phyloP scores from a whole-genome alignment of 148 eudicot genomes.

The Camellia granthamiana region DNA sequence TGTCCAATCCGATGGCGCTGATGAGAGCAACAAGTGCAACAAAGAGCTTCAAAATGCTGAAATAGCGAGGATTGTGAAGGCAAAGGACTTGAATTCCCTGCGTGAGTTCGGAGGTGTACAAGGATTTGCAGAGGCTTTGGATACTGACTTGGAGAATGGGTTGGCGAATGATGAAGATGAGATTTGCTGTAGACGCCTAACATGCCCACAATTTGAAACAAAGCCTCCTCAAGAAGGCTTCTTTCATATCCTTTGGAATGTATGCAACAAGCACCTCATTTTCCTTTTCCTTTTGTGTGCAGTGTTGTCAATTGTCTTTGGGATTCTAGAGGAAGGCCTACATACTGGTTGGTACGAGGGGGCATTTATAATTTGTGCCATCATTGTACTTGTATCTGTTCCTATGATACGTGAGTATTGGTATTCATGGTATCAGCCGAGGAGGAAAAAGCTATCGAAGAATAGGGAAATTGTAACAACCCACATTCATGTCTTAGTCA shows the following conservation, averaged over 20 bases:
- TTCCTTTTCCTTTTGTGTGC: neutral
- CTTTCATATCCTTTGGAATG: neutral
- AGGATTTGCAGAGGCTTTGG: constrained; percentile 23
- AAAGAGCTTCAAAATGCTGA: constrained; percentile 4
- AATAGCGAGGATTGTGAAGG: constrained; percentile 22
- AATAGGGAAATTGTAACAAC: too few relatives aligned
- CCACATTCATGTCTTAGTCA: too few relatives aligned
- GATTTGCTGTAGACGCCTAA: neutral
- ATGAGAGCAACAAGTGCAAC: neutral
- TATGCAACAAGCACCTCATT: constrained; percentile 5
- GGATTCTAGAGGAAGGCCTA: constrained; percentile 8
- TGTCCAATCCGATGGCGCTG: neutral
- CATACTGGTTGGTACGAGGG: constrained; percentile 13
- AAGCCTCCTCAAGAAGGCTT: neutral
- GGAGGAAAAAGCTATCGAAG: neutral
- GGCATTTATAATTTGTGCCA: neutral
- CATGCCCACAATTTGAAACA: neutral
- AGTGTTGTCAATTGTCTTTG: neutral
- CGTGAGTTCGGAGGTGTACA: constrained; percentile 19
- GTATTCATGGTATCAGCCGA: neutral
- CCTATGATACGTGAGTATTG: neutral
- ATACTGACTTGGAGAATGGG: constrained; percentile 21
- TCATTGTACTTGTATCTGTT: neutral
- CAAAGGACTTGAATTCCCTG: constrained; percentile 12
- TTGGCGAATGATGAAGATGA: constrained; percentile 1